Evolutionary conservation across 2,329 filamentous ascomycete genomes (phyloP), one percentile per base, ranked within the genome.

Genomic region (Aspergillus sp.): DNA sequence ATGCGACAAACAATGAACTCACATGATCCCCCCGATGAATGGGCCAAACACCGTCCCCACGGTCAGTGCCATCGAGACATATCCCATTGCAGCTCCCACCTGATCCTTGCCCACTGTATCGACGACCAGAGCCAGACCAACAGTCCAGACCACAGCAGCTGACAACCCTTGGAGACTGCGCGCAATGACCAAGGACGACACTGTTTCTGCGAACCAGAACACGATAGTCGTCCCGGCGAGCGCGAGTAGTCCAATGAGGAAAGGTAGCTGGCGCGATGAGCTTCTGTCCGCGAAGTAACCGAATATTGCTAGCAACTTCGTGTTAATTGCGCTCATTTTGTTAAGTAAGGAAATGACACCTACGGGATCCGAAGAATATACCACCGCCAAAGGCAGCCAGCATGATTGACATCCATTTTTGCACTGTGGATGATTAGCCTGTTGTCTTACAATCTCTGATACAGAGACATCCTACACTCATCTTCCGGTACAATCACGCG

Each of bases 341-440:
- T 8, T 2, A 5, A 32, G 10, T 17, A 49, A 23, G 23, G 25
- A 2, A 50, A 10, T 1, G 11, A 5, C 21, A 68, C 69, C 55
- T 47, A 74, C 71, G 72, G n/a, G 71, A 72, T n/a, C 68, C 68
- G 13, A 73, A 75, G 10, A 91, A 82, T 8, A 92, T 77, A 1
- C 88, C 85, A 1, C 83, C 87, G 32, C 88, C 89, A 70, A 91
- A 92, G 17, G 87, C 84, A 8, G 88, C 88, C 1, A 92, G 79
- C 6, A 92, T 80, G 11, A 91, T 82, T 0, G 88, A 88, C 8
- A 88, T 84, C 88, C 88, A 91, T 68, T 80, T 82, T 72, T 92
- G 90, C 1, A 89, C 83, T 67, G 50, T 51, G 17, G n/a, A 1
- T 10, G 10, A 25, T 19, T 47, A 21, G 27, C 8, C 23, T 8